Conservation (phyloP, 768 basidiomycete genomes). For the Trichaptum fuscoviolaceum region DNA sequence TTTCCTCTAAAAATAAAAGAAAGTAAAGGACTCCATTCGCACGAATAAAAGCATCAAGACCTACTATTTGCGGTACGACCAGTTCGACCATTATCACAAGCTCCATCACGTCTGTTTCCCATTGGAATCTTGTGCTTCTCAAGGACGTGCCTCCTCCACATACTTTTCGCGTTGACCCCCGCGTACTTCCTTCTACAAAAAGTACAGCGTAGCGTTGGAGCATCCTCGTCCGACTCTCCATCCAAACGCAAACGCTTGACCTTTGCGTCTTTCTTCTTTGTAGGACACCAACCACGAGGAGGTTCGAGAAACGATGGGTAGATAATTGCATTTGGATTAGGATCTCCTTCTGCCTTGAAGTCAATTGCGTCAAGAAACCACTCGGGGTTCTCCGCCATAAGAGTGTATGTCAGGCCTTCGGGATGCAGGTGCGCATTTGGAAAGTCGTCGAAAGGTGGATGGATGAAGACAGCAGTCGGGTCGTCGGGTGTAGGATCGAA, state of each 20-base stretch:
- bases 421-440: constrained; percentile 55
- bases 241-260: constrained; percentile 59
- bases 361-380: constrained; percentile 76
- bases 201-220: constrained; percentile 75
- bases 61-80: constrained; percentile 62
- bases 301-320: constrained; percentile 79
- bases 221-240: constrained; percentile 77
- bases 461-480: constrained; percentile 62
- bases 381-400: constrained; percentile 70
- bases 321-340: constrained; percentile 48
- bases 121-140: constrained; percentile 90
- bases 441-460: constrained; percentile 66
- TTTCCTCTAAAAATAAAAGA: constrained; percentile 47
- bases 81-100: constrained; percentile 47
- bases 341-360: constrained; percentile 31
- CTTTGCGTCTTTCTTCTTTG: constrained; percentile 69
- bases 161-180: constrained; percentile 85
- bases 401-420: constrained; percentile 64
- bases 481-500: constrained; percentile 64
- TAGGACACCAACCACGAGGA: constrained; percentile 80
- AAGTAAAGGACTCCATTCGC: constrained; percentile 18
- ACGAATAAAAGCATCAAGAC: constrained; percentile 22
- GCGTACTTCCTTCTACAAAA: constrained; percentile 82
- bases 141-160: constrained; percentile 86
- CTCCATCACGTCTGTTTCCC: constrained; percentile 75